These are phyloP conservation scores for Thozetella sp. DNA, from an alignment of 495 filamentous ascomycete genomes.

Conservation along the genomic window DNA sequence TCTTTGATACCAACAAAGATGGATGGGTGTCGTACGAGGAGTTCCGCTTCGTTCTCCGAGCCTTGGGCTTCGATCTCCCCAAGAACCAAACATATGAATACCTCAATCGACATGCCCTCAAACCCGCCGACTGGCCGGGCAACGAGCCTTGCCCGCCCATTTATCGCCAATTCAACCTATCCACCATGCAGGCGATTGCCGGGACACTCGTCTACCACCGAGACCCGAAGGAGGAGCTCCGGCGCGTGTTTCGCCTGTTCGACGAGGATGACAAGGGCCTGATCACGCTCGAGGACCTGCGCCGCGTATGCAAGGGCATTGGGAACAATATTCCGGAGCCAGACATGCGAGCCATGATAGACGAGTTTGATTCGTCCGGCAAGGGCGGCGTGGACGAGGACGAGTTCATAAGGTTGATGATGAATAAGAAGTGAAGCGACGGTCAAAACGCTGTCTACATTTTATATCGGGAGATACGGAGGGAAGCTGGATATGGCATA, in stretches of 20 bases:
- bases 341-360: constrained; percentile 93
- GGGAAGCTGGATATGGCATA: background rate
- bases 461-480: background rate
- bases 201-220: constrained; percentile 76
- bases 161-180: constrained; percentile 32
- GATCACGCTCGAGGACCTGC: constrained; percentile 83
- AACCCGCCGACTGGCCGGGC: constrained; percentile 31
- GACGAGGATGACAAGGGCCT: constrained; percentile 74
- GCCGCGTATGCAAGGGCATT: constrained; percentile 85
- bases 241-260: constrained; percentile 90
- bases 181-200: constrained; percentile 73
- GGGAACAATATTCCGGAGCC: constrained; percentile 92
- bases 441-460: background rate
- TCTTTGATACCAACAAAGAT: constrained; percentile 98
- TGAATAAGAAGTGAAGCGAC: constrained; percentile 25
- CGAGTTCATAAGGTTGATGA: constrained; percentile 71
- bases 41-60: constrained; percentile 96
- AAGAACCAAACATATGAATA: constrained; percentile 36
- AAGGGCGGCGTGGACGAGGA: constrained; percentile 88
- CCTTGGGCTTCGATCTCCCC: constrained; percentile 77
- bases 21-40: constrained; percentile 94
- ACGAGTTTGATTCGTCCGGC: constrained; percentile 95
- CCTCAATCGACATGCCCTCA: constrained; percentile 31
- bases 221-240: constrained; percentile 89
- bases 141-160: constrained; percentile 36